Conservation (phyloP, 257 asterid species). For the Nicotiana knightiana region DNA sequence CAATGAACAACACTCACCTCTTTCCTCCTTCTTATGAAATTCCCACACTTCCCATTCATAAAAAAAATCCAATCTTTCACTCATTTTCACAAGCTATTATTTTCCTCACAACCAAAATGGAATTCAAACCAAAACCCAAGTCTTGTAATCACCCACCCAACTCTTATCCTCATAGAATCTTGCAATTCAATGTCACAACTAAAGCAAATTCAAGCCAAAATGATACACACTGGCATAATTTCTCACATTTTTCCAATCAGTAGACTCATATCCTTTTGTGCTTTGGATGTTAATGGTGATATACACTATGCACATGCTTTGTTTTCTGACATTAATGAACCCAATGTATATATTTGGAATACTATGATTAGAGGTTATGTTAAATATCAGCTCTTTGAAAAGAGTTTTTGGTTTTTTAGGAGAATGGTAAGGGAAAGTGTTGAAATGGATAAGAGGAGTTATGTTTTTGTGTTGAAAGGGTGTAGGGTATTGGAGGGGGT, state of each 20-base stretch:
- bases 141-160: conserved; percentile 63
- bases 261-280: conserved; percentile 56
- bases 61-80: neutral
- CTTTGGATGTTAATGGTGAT: conserved; percentile 54
- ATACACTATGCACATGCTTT: conserved; percentile 41
- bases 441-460: conserved; percentile 67
- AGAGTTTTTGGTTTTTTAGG: conserved; percentile 42
- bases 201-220: conserved; percentile 68
- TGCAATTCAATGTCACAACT: conserved; percentile 69
- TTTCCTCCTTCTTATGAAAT: neutral
- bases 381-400: conserved; percentile 31
- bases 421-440: conserved; percentile 48
- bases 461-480: conserved; percentile 60
- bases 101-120: conserved; percentile 53
- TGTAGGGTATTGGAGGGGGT: conserved; percentile 40
- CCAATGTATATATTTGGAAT: conserved; percentile 75
- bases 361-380: conserved; percentile 64
- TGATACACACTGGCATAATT: conserved; percentile 60
- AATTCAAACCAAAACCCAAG: conserved; percentile 47
- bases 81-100: conserved; percentile 5
- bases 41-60: neutral
- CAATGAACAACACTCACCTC: neutral
- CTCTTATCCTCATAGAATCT: conserved; percentile 65
- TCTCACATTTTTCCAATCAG: conserved; percentile 69
- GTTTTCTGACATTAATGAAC: conserved; percentile 44